Conservation (phyloP, 768 basidiomycete genomes). For the Amanita polypyramis region DNA sequence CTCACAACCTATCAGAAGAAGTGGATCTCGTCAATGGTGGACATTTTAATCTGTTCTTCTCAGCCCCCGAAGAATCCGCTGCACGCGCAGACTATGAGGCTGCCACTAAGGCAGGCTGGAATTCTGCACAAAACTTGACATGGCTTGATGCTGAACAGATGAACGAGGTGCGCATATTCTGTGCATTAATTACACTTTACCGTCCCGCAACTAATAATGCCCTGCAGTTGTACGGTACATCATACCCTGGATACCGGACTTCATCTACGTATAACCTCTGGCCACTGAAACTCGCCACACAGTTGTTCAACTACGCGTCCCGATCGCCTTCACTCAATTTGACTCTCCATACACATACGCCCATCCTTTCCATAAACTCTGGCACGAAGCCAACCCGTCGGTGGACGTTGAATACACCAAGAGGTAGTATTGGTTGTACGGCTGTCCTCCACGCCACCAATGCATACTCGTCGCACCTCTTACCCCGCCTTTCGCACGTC, state of each 20-base stretch:
- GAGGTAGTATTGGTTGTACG: conserved; percentile 50
- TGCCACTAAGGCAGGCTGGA: conserved; percentile 41
- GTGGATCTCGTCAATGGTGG: conserved; percentile 58
- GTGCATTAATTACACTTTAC: not conserved
- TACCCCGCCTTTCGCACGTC: conserved; percentile 50
- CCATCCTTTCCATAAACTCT: conserved; percentile 39
- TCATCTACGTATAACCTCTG: conserved; percentile 55
- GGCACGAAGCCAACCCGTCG: conserved; percentile 12
- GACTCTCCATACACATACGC: conserved; percentile 61
- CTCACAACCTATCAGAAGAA: conserved; percentile 28
- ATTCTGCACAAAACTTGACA: conserved; percentile 21
- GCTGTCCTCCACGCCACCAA: conserved; percentile 84
- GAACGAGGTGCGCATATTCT: conserved; percentile 26
- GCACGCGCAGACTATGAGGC: conserved; percentile 37
- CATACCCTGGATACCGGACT: conserved; percentile 39
- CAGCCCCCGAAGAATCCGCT: conserved; percentile 28
- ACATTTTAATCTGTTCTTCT: conserved; percentile 39
- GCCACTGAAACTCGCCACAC: conserved; percentile 74
- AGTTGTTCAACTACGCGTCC: conserved; percentile 33
- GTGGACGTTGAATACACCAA: conserved; percentile 52
- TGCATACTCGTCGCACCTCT: conserved; percentile 65
- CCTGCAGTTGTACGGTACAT: conserved; percentile 30
- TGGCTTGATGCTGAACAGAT: conserved; percentile 41
- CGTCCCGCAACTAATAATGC: conserved; percentile 2
- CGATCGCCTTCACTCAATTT: conserved; percentile 28